Percentiles rank a stretch among this genome's conserved stretches.
phyloP scores from a whole-genome alignment of 345 rosid species.

The Draba incana region DNA sequence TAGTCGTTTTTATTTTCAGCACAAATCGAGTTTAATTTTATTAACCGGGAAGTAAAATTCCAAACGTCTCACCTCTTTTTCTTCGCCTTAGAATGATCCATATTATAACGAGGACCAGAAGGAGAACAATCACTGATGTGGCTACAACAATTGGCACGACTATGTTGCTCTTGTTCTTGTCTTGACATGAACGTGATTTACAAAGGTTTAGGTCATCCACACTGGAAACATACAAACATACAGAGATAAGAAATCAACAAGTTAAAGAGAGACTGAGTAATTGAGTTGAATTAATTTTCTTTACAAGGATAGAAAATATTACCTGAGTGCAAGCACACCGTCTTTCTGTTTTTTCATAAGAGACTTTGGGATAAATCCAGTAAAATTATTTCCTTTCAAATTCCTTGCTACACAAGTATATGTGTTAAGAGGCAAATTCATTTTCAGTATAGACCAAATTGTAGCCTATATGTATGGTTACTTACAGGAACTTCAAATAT shows the following conservation, averaged over 20 bases:
- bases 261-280: slow-evolving; percentile 1
- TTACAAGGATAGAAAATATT: slow-evolving; percentile 8
- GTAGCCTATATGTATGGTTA: neutral
- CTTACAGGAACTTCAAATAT: slow-evolving; percentile 48
- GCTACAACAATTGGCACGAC: slow-evolving; percentile 46
- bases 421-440: slow-evolving; percentile 8
- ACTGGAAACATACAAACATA: slow-evolving; percentile 36
- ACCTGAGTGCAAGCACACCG: slow-evolving; percentile 51
- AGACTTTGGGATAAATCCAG: slow-evolving; percentile 52
- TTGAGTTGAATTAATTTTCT: too few species aligned
- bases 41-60: neutral
- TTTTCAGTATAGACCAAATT: neutral
- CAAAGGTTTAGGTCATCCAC: slow-evolving; percentile 51
- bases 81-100: slow-evolving; percentile 41
- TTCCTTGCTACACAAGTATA: slow-evolving; percentile 41
- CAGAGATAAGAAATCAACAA: neutral
- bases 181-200: slow-evolving; percentile 43
- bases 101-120: slow-evolving; percentile 36
- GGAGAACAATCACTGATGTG: slow-evolving; percentile 27
- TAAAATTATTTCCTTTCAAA: slow-evolving; percentile 52
- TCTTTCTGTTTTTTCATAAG: slow-evolving; percentile 46
- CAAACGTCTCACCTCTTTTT: slow-evolving; percentile 36
- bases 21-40: neutral
- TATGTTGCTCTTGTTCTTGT: slow-evolving; percentile 33
- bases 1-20: neutral